These are phyloP conservation scores for Volvox reticuliferus DNA, from an alignment of 139 green algal species.

Conservation along the genomic window DNA sequence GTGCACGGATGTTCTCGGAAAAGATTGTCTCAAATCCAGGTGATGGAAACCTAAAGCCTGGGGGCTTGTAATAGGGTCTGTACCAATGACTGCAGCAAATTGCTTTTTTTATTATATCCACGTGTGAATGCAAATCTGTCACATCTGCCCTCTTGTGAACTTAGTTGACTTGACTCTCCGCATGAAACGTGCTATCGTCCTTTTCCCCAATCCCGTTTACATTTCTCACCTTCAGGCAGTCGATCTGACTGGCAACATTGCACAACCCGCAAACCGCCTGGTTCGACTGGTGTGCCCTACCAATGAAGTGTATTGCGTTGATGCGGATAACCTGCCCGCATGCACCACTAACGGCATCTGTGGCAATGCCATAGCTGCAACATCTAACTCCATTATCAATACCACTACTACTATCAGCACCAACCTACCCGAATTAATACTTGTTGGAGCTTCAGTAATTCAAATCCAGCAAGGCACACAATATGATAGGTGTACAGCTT, in stretches of 20 bases:
- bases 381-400: not conserved
- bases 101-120: no score
- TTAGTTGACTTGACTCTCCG: no score
- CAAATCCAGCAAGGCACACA: constrained; percentile 28
- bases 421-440: constrained; percentile 23
- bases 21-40: no score
- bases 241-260: constrained; percentile 56
- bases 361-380: not conserved
- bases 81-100: no score
- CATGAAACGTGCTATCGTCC: not conserved
- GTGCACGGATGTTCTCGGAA: no score
- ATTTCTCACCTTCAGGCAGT: not conserved
- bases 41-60: no score
- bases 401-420: not conserved
- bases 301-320: constrained; percentile 27
- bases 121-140: no score
- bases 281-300: constrained; percentile 51
- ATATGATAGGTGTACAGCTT: constrained; percentile 55
- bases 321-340: constrained; percentile 31
- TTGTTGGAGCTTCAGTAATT: constrained; percentile 45
- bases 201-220: not conserved
- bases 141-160: no score
- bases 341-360: constrained; percentile 50
- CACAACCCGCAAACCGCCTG: constrained; percentile 45
- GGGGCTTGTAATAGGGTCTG: no score